Evolutionary conservation across 2,329 filamentous ascomycete genomes (phyloP), one percentile per base, ranked within the genome.

Genomic region (Cercospora beticola): DNA sequence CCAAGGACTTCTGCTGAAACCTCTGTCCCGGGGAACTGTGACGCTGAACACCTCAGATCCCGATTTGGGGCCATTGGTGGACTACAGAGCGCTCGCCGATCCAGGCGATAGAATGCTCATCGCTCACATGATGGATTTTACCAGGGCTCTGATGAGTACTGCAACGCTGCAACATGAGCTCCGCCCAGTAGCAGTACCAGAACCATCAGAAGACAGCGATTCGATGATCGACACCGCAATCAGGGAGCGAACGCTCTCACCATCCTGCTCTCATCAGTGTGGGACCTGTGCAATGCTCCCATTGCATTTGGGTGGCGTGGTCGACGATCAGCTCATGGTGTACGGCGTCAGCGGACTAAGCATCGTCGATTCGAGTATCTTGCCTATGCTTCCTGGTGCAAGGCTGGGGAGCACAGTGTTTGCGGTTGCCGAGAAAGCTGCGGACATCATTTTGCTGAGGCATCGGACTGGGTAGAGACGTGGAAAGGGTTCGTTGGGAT

Each of bases 1-100:
- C 40, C 40, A n/a, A n/a, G 16, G 40, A 18, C n/a, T 46, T 8
- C 40, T 81, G 12, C 73, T 81, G 64, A 79, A 80, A 64, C 80
- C 71, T 1, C 74, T 81, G 14, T 76, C 73, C 26, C 79, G 81
- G 49, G 81, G 81, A 23, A 79, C 78, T 16, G 75, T 82, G 62
- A 78, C 75, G 3, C 72, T 81, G 61, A 75, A 81, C 68, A 76
- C 78, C 0, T 74, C 74, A 9, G 74, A 81, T 67, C 79, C 78
- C 3, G 68, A 71, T 16, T 74, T 71, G 3, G 70, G 68, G 2
- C 80, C 79, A 2, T 58, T 80, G 6, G 73, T 81, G 7, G 71
- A 79, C 40, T 80, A 74, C 67, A 77, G 77, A 63, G 49, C 80
- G 21, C 73, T 81, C 68, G 72, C 40, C 7, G 40, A 46, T 46